Evolutionary conservation across 225 moss, liverwort and hornwort species (phyloP).

Genomic region (Asterella californica): DNA sequence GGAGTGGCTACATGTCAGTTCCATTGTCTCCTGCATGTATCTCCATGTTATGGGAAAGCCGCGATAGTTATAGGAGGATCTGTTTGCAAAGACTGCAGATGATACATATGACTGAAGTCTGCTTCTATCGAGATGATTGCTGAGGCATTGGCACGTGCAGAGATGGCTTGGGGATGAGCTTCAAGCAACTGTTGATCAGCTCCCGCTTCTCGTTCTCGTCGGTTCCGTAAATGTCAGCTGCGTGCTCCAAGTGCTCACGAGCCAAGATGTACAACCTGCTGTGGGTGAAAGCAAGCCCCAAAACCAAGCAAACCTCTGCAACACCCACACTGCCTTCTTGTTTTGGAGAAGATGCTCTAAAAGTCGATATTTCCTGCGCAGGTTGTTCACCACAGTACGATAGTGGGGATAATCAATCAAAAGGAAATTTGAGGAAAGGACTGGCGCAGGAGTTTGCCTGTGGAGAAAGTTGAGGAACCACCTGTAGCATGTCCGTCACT

Average conservation of each 20-base stretch:
- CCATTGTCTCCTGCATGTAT: too few relatives aligned
- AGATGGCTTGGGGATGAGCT: conserved; percentile 16
- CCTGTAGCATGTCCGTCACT: conserved; percentile 73
- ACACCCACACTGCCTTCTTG: conserved; percentile 40
- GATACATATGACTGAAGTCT: too few relatives aligned
- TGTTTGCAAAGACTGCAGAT: too few relatives aligned
- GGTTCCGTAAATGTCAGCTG: conserved; percentile 32
- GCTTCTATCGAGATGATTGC: background rate
- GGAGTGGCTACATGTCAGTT: too few relatives aligned
- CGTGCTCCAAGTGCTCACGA: conserved; percentile 40
- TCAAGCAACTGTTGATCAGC: conserved; percentile 17
- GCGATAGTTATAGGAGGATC: too few relatives aligned
- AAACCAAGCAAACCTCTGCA: conserved; percentile 64
- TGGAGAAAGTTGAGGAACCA: conserved; percentile 13
- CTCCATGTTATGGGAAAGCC: too few relatives aligned
- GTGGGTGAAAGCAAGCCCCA: conserved; percentile 58
- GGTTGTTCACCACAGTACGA: background rate
- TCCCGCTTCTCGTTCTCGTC: conserved; percentile 6
- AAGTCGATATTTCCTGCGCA: conserved; percentile 64
- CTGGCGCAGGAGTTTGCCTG: background rate
- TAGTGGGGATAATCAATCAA: background rate
- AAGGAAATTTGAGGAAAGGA: background rate
- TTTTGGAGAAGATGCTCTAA: conserved; percentile 34
- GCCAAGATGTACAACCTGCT: conserved; percentile 25
- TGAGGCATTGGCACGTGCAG: conserved; percentile 14